Conservation (phyloP, 257 asterid genomes). For the Primulina eburnea region DNA sequence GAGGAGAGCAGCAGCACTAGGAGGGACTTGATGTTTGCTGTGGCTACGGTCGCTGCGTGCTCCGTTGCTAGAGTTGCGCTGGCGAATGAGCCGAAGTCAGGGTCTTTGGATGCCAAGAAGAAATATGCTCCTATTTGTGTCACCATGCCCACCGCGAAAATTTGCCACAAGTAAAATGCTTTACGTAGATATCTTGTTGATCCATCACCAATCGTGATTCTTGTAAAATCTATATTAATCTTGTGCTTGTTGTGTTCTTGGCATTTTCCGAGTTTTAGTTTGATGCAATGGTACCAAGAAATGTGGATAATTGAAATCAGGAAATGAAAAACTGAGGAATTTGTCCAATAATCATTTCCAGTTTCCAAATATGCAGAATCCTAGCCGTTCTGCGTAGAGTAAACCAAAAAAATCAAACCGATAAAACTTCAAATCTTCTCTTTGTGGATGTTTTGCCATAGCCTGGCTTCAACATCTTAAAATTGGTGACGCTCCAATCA, state of each 20-base stretch:
- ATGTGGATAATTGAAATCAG: not conserved
- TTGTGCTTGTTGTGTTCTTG: not conserved
- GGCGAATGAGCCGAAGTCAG: constrained; percentile 60
- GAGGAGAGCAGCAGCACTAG: constrained; percentile 44
- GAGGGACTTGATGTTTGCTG: constrained; percentile 61
- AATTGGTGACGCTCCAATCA: not conserved
- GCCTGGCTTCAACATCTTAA: not conserved
- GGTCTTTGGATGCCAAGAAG: constrained; percentile 54
- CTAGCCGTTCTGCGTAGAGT: not conserved
- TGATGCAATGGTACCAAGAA: not conserved
- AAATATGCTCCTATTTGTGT: constrained; percentile 69
- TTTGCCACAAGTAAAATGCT: not conserved
- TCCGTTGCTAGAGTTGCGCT: constrained; percentile 44
- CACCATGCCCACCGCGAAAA: not conserved
- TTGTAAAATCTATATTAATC: not conserved
- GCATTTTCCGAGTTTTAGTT: not conserved
- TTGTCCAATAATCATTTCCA: not conserved
- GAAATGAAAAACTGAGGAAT: not conserved
- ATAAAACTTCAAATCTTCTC: not conserved
- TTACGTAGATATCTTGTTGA: not conserved
- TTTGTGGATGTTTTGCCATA: too few species aligned
- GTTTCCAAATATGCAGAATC: not conserved
- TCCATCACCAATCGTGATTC: not conserved
- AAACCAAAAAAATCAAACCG: not conserved
- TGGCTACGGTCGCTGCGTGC: constrained; percentile 50